Evolutionary conservation across 805 yeast genomes (phyloP).

Genomic region (Dipodascopsis tothii): DNA sequence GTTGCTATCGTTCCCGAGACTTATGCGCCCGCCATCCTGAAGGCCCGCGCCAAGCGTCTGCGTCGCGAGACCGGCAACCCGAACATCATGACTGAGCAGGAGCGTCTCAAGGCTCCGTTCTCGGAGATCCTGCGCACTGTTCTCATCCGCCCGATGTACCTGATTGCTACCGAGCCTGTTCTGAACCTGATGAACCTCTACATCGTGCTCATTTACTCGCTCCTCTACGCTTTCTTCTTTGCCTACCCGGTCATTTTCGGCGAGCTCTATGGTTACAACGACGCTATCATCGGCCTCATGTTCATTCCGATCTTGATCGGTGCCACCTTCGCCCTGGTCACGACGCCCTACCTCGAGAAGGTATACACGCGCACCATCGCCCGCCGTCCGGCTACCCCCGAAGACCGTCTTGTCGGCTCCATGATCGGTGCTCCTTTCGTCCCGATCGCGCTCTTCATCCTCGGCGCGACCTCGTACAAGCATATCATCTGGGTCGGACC

Average conservation of each 20-base stretch:
- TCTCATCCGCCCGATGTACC: conserved; percentile 63
- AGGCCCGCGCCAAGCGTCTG: conserved; percentile 56
- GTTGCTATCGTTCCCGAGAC: conserved; percentile 77
- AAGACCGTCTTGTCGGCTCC: conserved; percentile 49
- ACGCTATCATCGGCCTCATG: conserved; percentile 78
- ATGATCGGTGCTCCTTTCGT: conserved; percentile 41
- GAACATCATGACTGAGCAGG: conserved; percentile 88
- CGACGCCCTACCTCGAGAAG: conserved; percentile 70
- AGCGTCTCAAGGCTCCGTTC: conserved; percentile 63
- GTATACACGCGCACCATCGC: conserved; percentile 39
- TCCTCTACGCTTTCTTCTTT: conserved; percentile 86
- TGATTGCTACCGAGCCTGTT: conserved; percentile 71
- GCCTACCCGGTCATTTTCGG: conserved; percentile 87
- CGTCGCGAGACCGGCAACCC: conserved; percentile 75
- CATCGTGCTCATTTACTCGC: conserved; percentile 83
- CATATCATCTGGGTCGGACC: conserved; percentile 47
- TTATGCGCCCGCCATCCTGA: conserved; percentile 70
- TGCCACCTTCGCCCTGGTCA: conserved; percentile 60
- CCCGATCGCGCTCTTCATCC: conserved; percentile 47
- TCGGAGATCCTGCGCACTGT: conserved; percentile 61
- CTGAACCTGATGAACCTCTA: conserved; percentile 75
- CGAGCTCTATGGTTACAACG: conserved; percentile 67
- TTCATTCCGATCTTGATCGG: conserved; percentile 85
- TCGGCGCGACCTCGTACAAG: conserved; percentile 52
- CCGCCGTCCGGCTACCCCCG: conserved; percentile 45